phyloP scores from a whole-genome alignment of 371 early-diverging fungal genomes.

The Mucor piriformis region DNA sequence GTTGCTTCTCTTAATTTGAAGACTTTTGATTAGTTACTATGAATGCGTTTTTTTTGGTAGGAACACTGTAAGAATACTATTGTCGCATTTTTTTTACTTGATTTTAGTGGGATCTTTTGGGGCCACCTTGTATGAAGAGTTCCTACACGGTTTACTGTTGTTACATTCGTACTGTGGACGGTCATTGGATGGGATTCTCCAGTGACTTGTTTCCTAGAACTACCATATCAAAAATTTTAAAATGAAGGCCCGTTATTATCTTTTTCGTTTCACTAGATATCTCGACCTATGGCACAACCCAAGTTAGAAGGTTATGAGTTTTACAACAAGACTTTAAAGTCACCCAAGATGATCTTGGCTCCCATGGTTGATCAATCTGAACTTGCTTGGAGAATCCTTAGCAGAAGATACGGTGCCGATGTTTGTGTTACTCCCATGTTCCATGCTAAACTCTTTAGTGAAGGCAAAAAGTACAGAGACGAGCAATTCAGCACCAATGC shows the following conservation, averaged over 20 bases:
- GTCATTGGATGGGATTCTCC: neutral
- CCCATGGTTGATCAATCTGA: conserved; percentile 97
- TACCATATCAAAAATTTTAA: neutral
- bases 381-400: conserved; percentile 93
- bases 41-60: too few relatives aligned
- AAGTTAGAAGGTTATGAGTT: conserved; percentile 86
- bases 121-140: too few relatives aligned
- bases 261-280: neutral
- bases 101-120: too few relatives aligned
- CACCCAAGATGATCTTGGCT: conserved; percentile 82
- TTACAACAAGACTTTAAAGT: conserved; percentile 67
- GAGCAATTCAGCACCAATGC: conserved; percentile 80
- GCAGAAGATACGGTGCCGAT: conserved; percentile 88
- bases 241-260: neutral
- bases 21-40: too few relatives aligned
- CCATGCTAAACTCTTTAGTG: conserved; percentile 86
- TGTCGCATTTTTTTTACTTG: too few relatives aligned
- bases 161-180: too few relatives aligned
- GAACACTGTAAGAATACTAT: too few relatives aligned
- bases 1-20: too few relatives aligned
- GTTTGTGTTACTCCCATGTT: conserved; percentile 99
- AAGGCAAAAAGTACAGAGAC: conserved; percentile 65
- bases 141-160: too few relatives aligned
- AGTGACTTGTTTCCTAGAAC: neutral
- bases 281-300: conserved; percentile 11